Evolutionary conservation across 805 yeast species (phyloP).

Genomic region (Monosporozyma solicola): DNA sequence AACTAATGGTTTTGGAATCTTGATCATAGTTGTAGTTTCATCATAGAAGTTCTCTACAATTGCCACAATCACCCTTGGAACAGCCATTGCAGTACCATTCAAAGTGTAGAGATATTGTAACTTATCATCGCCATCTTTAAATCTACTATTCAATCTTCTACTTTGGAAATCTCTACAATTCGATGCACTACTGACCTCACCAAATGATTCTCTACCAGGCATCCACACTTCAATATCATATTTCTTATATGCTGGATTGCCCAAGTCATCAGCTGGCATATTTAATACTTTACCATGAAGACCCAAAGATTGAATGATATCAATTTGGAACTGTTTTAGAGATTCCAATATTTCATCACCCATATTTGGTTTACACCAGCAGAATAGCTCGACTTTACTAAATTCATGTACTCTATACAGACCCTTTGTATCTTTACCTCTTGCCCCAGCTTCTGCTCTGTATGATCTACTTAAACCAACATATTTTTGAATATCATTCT

Average conservation of each 20-base stretch:
- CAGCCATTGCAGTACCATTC: conserved; percentile 94
- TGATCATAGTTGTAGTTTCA: conserved; percentile 41
- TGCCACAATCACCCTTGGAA: conserved; percentile 85
- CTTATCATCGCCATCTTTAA: conserved; percentile 31
- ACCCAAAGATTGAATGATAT: conserved; percentile 58
- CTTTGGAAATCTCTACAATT: conserved; percentile 90
- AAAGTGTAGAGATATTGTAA: conserved; percentile 62
- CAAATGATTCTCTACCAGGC: conserved; percentile 94
- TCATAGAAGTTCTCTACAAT: conserved; percentile 81
- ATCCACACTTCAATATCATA: conserved; percentile 95
- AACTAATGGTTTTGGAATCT: conserved; percentile 59
- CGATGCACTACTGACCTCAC: conserved; percentile 85
- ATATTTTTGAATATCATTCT: conserved; percentile 41
- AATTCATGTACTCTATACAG: conserved; percentile 93
- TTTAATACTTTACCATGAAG: conserved; percentile 71
- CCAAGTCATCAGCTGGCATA: conserved; percentile 87
- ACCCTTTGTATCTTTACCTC: conserved; percentile 89
- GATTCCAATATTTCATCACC: conserved; percentile 48
- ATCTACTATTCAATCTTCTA: conserved; percentile 67
- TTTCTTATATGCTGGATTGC: conserved; percentile 87
- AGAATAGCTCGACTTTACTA: conserved; percentile 86
- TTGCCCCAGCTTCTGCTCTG: conserved; percentile 95
- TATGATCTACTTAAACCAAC: conserved; percentile 83
- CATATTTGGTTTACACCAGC: conserved; percentile 46
- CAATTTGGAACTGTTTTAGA: conserved; percentile 55